A percentile compares a stretch with the other conserved stretches of the same genome.
Conservation (phyloP, 169 alveolate species). For the Cryptosporidium felis region DNA sequence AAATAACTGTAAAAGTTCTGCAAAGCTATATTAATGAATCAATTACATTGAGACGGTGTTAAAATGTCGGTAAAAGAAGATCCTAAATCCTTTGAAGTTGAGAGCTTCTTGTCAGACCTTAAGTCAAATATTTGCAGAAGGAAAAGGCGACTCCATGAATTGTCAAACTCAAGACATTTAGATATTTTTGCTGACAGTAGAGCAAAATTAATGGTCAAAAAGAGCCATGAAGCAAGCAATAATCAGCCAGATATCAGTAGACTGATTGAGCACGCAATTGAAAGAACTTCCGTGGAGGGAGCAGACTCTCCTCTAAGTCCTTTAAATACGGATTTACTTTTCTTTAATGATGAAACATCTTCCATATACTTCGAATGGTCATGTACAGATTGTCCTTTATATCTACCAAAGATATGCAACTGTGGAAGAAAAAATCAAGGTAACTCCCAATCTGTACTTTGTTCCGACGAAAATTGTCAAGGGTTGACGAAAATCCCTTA, state of each 20-base stretch:
- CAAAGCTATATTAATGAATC: neutral
- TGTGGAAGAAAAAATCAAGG: constrained; percentile 11
- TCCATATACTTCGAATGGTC: constrained; percentile 58
- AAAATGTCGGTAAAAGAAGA: neutral
- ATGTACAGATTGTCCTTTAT: constrained; percentile 41
- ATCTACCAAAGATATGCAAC: constrained; percentile 55
- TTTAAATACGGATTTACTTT: neutral
- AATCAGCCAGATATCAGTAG: constrained; percentile 25
- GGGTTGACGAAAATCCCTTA: constrained; percentile 72
- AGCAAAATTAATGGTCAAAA: constrained; percentile 15
- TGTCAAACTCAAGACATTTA: neutral
- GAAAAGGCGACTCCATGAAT: constrained; percentile 31
- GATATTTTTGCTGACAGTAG: constrained; percentile 64
- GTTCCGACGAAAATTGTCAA: constrained; percentile 54
- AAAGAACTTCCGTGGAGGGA: constrained; percentile 26
- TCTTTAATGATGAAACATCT: constrained; percentile 32
- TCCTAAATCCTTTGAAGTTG: constrained; percentile 12
- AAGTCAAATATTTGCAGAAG: constrained; percentile 21
- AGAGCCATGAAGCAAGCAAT: neutral
- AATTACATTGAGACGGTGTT: neutral
- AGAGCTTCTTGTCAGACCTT: constrained; percentile 7
- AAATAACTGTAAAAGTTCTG: neutral
- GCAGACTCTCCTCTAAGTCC: constrained; percentile 54
- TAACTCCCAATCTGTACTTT: neutral
- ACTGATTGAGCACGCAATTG: constrained; percentile 3